Base-by-base conservation (phyloP, 345 rosid species). In the Syzygium aqueum region DNA sequence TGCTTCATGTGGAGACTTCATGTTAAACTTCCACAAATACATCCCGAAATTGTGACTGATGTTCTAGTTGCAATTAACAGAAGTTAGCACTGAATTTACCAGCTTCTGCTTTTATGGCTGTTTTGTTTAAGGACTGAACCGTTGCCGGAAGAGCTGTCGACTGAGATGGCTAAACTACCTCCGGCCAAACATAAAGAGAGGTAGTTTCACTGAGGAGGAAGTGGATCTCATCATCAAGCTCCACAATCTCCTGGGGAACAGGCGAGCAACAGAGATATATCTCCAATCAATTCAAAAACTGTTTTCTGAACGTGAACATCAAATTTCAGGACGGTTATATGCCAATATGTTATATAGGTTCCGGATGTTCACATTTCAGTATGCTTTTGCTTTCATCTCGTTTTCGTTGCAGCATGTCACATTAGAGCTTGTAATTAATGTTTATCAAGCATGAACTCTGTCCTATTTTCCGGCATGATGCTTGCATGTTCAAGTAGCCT, bases 121-220 rank as follows among this genome's bases (percentile, higher is more conserved):
- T 53, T 78, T 43, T 27, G 50, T 49, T 53, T 43, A 85, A 92
- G 93, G 94, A 28, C 87, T 92, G 5, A 90, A 89, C 53, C 88
- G 92, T 86, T 91, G 94, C 88, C 88, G 93, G 8, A 91, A 91
- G 88, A 93, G 94, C 87, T 90, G 92, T 53, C 87, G 93, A 40
- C 85, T 91, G 65, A 89, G 94, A 65, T 91, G 94, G 93, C 52
- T 89, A 15, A 93, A 93, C 88, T 93, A 91, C 50, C 92, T 91
- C 8, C 91, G 90, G 46, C 94, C 94, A 10, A 88, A 90, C 88
- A 90, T 91, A 87, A 90, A 87, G 85, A 89, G 93, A 89, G 94
- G 94, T 17, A 87, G 84, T 22, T 89, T 91, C 89, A 30, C 91
- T 5, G 67, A 83, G 23, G 92, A 90, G 11, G 94, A 93, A 88